Evolutionary conservation across 2,329 filamentous ascomycete species (phyloP).

Genomic region (Ophiostoma pallidulum): DNA sequence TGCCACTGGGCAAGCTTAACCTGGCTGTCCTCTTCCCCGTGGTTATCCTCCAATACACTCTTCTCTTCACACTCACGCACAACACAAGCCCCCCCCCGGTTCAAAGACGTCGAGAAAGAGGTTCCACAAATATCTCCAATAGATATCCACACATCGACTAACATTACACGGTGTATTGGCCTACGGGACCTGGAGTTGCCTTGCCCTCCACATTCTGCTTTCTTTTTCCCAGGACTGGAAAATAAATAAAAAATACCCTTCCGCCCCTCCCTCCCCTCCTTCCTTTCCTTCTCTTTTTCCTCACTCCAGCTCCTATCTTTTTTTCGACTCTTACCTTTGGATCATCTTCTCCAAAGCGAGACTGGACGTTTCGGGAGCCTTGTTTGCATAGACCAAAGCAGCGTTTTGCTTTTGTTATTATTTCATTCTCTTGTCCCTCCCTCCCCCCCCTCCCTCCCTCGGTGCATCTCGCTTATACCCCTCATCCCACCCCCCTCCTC

Average conservation of each 20-base stretch:
- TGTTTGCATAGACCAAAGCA: background rate
- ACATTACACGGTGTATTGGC: too few relatives aligned
- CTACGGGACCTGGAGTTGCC: too few relatives aligned
- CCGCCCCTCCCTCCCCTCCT: background rate
- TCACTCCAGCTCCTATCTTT: background rate
- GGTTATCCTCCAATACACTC: too few relatives aligned
- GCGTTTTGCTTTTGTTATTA: background rate
- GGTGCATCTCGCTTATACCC: too few relatives aligned
- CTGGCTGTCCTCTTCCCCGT: too few relatives aligned
- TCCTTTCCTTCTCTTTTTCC: background rate
- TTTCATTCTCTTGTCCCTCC: background rate
- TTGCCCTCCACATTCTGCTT: conserved; percentile 4
- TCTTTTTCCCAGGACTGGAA: background rate
- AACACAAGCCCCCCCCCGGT: background rate
- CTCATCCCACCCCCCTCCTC: too few relatives aligned
- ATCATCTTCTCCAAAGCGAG: background rate
- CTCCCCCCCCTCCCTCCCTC: too few relatives aligned
- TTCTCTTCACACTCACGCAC: too few relatives aligned
- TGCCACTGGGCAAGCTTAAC: too few relatives aligned
- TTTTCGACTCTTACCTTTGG: background rate
- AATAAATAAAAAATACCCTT: conserved; percentile 1
- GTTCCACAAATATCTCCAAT: conserved; percentile 6
- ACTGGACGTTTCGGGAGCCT: background rate
- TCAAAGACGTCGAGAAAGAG: background rate
- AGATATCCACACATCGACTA: conserved; percentile 5